phyloP scores from a whole-genome alignment of 176 grass and related monocot species.

The Aegilops tauschii region DNA sequence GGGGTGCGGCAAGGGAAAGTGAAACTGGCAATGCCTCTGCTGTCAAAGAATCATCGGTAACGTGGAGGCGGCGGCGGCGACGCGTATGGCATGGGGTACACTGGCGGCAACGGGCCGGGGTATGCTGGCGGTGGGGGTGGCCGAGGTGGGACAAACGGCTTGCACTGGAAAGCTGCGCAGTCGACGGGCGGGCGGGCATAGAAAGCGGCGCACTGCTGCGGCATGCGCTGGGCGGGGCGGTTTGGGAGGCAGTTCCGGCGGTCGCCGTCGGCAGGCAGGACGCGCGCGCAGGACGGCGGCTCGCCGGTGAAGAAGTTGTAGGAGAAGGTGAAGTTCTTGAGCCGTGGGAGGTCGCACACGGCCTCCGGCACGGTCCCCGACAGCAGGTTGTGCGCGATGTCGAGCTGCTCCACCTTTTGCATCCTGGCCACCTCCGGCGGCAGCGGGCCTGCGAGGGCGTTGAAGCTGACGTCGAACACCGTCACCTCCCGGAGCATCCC shows the following conservation, averaged over 20 bases:
- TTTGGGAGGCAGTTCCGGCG: conserved; percentile 40
- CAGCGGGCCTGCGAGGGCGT: conserved; percentile 47
- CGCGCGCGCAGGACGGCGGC: conserved; percentile 47
- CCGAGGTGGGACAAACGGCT: conserved; percentile 34
- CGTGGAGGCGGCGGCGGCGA: conserved; percentile 83
- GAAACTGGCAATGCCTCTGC: not conserved
- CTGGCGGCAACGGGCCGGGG: conserved; percentile 63
- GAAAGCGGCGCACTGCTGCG: conserved; percentile 52
- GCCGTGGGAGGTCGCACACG: conserved; percentile 37
- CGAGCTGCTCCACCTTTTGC: conserved; percentile 58
- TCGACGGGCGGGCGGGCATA: conserved; percentile 36
- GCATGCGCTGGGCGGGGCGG: conserved; percentile 53
- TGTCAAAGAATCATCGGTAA: conserved; percentile 44
- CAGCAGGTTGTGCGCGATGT: conserved; percentile 61
- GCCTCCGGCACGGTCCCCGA: conserved; percentile 29
- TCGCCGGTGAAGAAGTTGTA: conserved; percentile 54
- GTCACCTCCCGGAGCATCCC: conserved; percentile 56
- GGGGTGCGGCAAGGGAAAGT: conserved; percentile 3
- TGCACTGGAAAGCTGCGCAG: conserved; percentile 58
- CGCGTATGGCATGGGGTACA: conserved; percentile 69
- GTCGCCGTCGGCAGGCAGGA: conserved; percentile 36
- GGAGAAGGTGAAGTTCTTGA: conserved; percentile 46
- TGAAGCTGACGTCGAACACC: conserved; percentile 74
- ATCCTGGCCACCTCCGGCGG: conserved; percentile 46
- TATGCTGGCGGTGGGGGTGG: conserved; percentile 46